These are phyloP conservation scores for Colletotrichum costaricense DNA, from an alignment of 2,329 filamentous ascomycete species.

Conservation along the genomic window DNA sequence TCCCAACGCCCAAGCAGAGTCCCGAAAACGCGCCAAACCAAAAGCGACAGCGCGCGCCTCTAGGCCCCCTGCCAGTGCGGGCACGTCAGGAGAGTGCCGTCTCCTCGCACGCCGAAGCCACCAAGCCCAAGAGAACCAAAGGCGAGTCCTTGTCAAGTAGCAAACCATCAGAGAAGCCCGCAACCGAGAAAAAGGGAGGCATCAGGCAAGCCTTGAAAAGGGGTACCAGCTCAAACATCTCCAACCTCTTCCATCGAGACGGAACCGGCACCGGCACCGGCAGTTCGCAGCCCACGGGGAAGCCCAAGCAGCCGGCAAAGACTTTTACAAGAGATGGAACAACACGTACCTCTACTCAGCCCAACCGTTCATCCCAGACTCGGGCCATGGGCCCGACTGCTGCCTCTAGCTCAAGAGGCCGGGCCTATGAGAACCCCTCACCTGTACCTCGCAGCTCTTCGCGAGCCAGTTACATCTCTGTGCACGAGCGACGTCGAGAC, in stretches of 20 bases:
- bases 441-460: constrained; percentile 54
- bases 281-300: constrained; percentile 15
- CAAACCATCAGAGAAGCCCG: constrained; percentile 38
- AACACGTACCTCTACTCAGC: constrained; percentile 6
- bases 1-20: constrained; percentile 39
- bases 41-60: constrained; percentile 56
- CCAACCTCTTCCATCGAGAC: constrained; percentile 64
- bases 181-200: constrained; percentile 56
- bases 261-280: constrained; percentile 38
- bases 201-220: constrained; percentile 65
- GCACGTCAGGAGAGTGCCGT: constrained; percentile 34
- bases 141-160: constrained; percentile 38
- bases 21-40: constrained; percentile 56
- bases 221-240: constrained; percentile 57
- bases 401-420: constrained; percentile 30
- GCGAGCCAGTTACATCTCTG: constrained; percentile 60
- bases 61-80: constrained; percentile 37
- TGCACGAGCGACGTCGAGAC: constrained; percentile 62
- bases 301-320: constrained; percentile 41
- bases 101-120: constrained; percentile 40
- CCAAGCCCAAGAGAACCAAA: constrained; percentile 46
- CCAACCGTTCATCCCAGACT: constrained; percentile 16
- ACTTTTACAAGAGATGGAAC: neutral
- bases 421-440: constrained; percentile 38
- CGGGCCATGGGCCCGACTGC: constrained; percentile 34